Evolutionary conservation across 2,329 filamentous ascomycete species (phyloP).

Genomic region (Pestalotiopsis sp.): DNA sequence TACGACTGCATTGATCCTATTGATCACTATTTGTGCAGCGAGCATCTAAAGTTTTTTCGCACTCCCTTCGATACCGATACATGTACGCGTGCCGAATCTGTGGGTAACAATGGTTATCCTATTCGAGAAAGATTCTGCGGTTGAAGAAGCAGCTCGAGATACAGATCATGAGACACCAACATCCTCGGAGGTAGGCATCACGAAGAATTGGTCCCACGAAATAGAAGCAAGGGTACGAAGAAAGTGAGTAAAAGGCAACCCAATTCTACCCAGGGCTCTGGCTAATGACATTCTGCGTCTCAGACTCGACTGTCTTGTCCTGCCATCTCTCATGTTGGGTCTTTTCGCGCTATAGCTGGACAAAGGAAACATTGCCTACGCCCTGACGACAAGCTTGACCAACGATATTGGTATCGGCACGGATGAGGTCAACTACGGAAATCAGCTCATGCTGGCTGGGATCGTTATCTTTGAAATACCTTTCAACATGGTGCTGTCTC

Average conservation of each 20-base stretch:
- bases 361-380: slow-evolving; percentile 32
- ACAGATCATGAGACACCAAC: background rate
- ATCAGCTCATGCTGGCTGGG: slow-evolving; percentile 28
- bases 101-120: background rate
- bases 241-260: background rate
- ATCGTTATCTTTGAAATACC: slow-evolving; percentile 33
- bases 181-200: background rate
- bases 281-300: background rate
- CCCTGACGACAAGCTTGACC: slow-evolving; percentile 30
- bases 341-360: slow-evolving; percentile 35
- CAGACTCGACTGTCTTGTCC: slow-evolving; percentile 28
- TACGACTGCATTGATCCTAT: no score
- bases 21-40: background rate
- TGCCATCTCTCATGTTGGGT: slow-evolving; percentile 29
- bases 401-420: slow-evolving; percentile 27
- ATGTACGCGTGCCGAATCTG: no score
- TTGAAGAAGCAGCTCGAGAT: background rate
- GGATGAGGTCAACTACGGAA: slow-evolving; percentile 29
- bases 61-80: no score
- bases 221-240: background rate
- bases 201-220: background rate
- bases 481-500: slow-evolving; percentile 30
- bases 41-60: no score
- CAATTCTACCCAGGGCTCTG: background rate
- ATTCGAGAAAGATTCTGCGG: background rate